phyloP scores from a whole-genome alignment of 2,329 filamentous ascomycete species.

The Xylogone sp. region DNA sequence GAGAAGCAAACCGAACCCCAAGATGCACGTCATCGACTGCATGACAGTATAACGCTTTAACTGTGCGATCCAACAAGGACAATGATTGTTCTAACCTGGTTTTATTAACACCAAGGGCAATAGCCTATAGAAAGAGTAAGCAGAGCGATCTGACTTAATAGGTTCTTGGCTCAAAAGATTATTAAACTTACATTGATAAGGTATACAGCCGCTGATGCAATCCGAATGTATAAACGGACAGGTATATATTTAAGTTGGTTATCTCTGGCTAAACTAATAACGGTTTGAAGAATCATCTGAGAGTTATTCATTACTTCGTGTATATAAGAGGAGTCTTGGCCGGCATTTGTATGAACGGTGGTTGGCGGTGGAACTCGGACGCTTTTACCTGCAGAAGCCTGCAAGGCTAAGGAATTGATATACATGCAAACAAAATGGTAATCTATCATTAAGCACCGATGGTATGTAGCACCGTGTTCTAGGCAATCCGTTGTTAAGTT shows the following conservation, averaged over 20 bases:
- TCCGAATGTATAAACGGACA: conserved; percentile 48
- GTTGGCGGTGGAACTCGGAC: conserved; percentile 23
- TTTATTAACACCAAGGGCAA: conserved; percentile 6
- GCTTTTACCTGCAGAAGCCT: conserved; percentile 52
- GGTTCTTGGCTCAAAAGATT: not conserved
- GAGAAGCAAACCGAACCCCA: conserved; percentile 5
- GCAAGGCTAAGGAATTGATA: conserved; percentile 47
- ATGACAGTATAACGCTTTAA: conserved; percentile 2
- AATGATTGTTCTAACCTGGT: conserved; percentile 6
- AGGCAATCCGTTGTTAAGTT: not conserved
- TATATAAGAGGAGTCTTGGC: conserved; percentile 48
- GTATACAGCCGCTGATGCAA: conserved; percentile 52
- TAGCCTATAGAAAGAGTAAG: conserved; percentile 7
- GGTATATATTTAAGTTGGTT: conserved; percentile 46
- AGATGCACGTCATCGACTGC: conserved; percentile 11
- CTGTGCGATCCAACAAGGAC: conserved; percentile 3
- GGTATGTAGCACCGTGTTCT: conserved; percentile 15
- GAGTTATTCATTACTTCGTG: conserved; percentile 52
- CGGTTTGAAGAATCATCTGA: conserved; percentile 46
- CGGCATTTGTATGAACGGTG: conserved; percentile 40
- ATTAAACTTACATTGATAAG: conserved; percentile 34
- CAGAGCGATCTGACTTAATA: not conserved
- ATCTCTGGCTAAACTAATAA: conserved; percentile 42
- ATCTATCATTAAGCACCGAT: conserved; percentile 49
- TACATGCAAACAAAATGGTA: conserved; percentile 41